Percentiles rank a stretch among this genome's conserved stretches.
These are phyloP conservation scores for Kuraishia borneana DNA, from an alignment of 805 yeast genomes.

Conservation along the genomic window DNA sequence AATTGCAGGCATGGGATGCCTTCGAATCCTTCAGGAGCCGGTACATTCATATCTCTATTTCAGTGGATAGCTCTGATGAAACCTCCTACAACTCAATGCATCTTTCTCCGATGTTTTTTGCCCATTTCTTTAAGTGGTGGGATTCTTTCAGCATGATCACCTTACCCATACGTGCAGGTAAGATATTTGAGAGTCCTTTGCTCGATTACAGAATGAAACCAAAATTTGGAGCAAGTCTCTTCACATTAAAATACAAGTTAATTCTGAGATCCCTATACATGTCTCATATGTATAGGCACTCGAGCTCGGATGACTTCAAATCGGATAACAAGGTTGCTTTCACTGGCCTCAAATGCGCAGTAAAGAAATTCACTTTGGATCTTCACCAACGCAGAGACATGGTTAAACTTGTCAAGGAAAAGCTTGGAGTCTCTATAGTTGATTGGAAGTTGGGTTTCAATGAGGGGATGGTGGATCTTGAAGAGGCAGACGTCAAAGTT, in stretches of 20 bases:
- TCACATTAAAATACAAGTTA: constrained; percentile 71
- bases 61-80: constrained; percentile 30
- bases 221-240: constrained; percentile 27
- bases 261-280: constrained; percentile 62
- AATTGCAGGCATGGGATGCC: constrained; percentile 56
- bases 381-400: constrained; percentile 52
- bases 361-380: constrained; percentile 47
- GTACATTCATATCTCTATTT: constrained; percentile 62
- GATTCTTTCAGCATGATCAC: constrained; percentile 61
- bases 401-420: constrained; percentile 30
- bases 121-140: constrained; percentile 82
- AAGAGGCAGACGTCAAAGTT: constrained; percentile 50
- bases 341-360: constrained; percentile 62
- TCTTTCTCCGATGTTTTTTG: constrained; percentile 57
- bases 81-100: constrained; percentile 60
- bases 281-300: constrained; percentile 58
- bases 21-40: constrained; percentile 73
- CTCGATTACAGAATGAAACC: constrained; percentile 40
- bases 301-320: constrained; percentile 19
- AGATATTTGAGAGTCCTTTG: constrained; percentile 64
- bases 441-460: constrained; percentile 36
- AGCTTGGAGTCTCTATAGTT: constrained; percentile 33
- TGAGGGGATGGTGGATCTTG: constrained; percentile 48
- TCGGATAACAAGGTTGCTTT: constrained; percentile 36
- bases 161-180: constrained; percentile 70